Evolutionary conservation across 192 early-diverging fungal genomes (phyloP).

Genomic region (Backusella australiensis): DNA sequence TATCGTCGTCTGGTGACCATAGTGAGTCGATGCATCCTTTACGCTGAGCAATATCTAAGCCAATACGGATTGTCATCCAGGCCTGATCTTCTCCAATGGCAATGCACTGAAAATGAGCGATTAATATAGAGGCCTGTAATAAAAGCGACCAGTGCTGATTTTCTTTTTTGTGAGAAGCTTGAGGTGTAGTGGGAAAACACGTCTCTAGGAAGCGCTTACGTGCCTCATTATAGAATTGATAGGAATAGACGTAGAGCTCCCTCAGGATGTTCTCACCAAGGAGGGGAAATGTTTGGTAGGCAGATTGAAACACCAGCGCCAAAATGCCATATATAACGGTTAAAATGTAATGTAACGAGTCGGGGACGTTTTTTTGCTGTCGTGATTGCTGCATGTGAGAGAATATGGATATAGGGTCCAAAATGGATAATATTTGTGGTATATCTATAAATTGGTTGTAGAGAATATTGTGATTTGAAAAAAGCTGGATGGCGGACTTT

Average conservation of each 20-base stretch:
- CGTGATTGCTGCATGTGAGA: background rate
- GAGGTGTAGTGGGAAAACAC: background rate
- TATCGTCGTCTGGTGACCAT: background rate
- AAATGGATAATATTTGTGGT: background rate
- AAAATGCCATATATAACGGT: slow-evolving; percentile 5
- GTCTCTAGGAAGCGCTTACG: background rate
- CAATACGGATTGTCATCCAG: slow-evolving; percentile 1
- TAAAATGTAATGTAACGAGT: background rate
- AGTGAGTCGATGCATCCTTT: background rate
- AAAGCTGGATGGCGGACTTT: background rate
- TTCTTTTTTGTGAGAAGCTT: background rate
- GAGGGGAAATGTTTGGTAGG: background rate
- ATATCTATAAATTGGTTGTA: slow-evolving; percentile 2
- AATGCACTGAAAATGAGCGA: slow-evolving; percentile 11
- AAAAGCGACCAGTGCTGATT: background rate
- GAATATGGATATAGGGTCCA: background rate
- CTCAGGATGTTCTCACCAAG: background rate
- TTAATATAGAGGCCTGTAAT: slow-evolving; percentile 5
- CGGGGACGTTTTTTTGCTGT: background rate
- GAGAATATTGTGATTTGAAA: background rate
- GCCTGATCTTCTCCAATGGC: slow-evolving; percentile 17
- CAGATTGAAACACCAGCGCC: slow-evolving; percentile 2
- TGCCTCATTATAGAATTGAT: slow-evolving; percentile 1
- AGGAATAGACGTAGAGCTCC: background rate
- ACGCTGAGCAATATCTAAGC: background rate